Evolutionary conservation across 768 basidiomycete genomes (phyloP).

Genomic region (Heimioporus sp.): DNA sequence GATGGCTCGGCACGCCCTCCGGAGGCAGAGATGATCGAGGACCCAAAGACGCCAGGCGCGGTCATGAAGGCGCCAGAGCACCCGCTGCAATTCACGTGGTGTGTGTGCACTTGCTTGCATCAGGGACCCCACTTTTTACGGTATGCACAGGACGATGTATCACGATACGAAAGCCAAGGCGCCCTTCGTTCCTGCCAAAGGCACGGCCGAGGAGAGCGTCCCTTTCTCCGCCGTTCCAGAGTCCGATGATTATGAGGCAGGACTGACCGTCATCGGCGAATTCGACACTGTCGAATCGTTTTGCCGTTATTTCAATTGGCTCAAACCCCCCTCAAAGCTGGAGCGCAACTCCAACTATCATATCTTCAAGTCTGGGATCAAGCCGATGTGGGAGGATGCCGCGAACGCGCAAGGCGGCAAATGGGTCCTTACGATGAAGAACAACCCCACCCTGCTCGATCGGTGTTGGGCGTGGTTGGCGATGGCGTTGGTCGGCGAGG

Average conservation of each 20-base stretch:
- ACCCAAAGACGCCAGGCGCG: slow-evolving; percentile 78
- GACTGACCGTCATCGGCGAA: slow-evolving; percentile 81
- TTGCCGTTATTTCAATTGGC: slow-evolving; percentile 93
- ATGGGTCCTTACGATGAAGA: slow-evolving; percentile 94
- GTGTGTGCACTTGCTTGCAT: slow-evolving; percentile 10
- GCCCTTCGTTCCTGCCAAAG: slow-evolving; percentile 30
- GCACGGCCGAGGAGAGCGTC: slow-evolving; percentile 23
- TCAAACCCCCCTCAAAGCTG: slow-evolving; percentile 85
- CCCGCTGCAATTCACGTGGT: slow-evolving; percentile 85
- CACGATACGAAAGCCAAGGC: slow-evolving; percentile 82
- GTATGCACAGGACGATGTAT: slow-evolving; percentile 73
- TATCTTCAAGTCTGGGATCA: slow-evolving; percentile 91
- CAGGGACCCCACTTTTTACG: background rate
- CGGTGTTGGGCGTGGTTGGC: slow-evolving; percentile 88
- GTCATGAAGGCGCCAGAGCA: slow-evolving; percentile 72
- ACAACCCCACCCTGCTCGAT: slow-evolving; percentile 75
- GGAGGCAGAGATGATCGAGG: slow-evolving; percentile 75
- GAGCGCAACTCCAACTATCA: slow-evolving; percentile 94
- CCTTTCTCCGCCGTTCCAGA: slow-evolving; percentile 50
- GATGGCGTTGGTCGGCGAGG: slow-evolving; percentile 78
- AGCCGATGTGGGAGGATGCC: slow-evolving; percentile 97
- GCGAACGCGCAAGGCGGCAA: slow-evolving; percentile 92
- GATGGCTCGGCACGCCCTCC: slow-evolving; percentile 67
- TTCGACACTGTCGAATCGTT: slow-evolving; percentile 89
- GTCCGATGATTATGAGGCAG: slow-evolving; percentile 78